A percentile compares a stretch with the other conserved stretches of the same genome.
These are phyloP conservation scores for Sideroxylon spinosum DNA, from an alignment of 179 eudicot species.

Conservation along the genomic window DNA sequence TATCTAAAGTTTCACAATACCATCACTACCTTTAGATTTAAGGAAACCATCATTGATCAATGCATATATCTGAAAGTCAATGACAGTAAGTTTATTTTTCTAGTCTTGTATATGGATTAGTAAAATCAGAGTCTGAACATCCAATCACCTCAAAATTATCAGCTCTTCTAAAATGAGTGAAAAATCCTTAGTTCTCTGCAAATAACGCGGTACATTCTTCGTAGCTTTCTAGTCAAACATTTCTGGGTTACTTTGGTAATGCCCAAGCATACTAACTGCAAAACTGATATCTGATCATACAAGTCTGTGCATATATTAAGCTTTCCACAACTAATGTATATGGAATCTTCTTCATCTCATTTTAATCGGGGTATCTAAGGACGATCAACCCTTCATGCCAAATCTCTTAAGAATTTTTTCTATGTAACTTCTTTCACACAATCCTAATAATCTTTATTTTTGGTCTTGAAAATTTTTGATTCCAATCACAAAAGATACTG, in stretches of 20 bases:
- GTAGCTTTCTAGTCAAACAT: no score
- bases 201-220: no score
- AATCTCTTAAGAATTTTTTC: conserved; percentile 10
- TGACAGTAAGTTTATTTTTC: neutral
- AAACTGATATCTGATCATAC: conserved; percentile 5
- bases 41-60: conserved; percentile 6
- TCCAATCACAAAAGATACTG: no score
- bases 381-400: conserved; percentile 1
- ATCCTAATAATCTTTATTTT: neutral
- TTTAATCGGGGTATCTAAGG: conserved; percentile 8
- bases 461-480: conserved; percentile 6
- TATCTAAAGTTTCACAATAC: neutral
- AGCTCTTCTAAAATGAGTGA: neutral
- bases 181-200: no score
- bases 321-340: conserved; percentile 17
- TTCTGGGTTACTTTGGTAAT: conserved; percentile 1
- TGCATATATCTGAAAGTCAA: conserved; percentile 17
- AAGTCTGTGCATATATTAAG: conserved; percentile 14
- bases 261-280: conserved; percentile 5
- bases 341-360: conserved; percentile 10
- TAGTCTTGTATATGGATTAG: neutral
- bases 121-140: conserved; percentile 14
- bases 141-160: conserved; percentile 4
- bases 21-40: neutral
- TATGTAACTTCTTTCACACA: conserved; percentile 13